Base-by-base conservation (phyloP, 192 early-diverging fungal species). In the Coemansia sp. region DNA sequence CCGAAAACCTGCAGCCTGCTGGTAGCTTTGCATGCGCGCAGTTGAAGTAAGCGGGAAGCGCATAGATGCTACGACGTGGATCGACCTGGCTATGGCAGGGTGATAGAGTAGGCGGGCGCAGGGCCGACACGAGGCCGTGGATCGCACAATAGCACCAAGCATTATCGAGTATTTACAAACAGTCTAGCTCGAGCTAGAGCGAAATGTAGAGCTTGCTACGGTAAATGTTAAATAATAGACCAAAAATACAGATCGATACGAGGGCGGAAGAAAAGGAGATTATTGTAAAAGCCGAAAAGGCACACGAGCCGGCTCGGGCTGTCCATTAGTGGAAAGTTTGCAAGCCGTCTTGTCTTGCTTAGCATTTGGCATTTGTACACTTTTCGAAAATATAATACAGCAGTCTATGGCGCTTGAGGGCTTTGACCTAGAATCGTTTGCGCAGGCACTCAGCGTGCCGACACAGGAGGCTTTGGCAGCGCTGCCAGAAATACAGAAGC, bases 401-500 rank as follows among this genome's bases (percentile, higher is more conserved):
- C 3, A 26, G 52, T 16, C 14, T 23, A 79, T 79, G 77, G 50
- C 66, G 14, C 59, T 73, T 10, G 71, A 73, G 45, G 64, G 58
- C 47, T 53, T 74, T 56, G 72, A 80, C 65, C 35, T 80, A 48
- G 65, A 71, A 51, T 19, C 68, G 43, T 71, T 80, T 71, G 77
- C 59, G 19, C 77, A 74, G 52, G 77, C 71, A 12, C 68, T 80
- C 29, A 71, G 77, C 19, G 68, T 74, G 14, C 72, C 77, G 51
- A 80, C 77, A 16, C 65, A 74, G 23, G 71, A 80, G 62, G 77
- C 77, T n/a, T 62, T 80, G 29, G 64, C 53, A 19, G 61, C 61
- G 39, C 68, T 80, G 45, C 64, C 71, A 39, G 68, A 72, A 54
- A 54, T 80, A 41, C 77, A 80, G 41, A 74, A 54, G 48, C 68